phyloP scores from a whole-genome alignment of 495 filamentous ascomycete genomes.

The Penicillium nucicola region DNA sequence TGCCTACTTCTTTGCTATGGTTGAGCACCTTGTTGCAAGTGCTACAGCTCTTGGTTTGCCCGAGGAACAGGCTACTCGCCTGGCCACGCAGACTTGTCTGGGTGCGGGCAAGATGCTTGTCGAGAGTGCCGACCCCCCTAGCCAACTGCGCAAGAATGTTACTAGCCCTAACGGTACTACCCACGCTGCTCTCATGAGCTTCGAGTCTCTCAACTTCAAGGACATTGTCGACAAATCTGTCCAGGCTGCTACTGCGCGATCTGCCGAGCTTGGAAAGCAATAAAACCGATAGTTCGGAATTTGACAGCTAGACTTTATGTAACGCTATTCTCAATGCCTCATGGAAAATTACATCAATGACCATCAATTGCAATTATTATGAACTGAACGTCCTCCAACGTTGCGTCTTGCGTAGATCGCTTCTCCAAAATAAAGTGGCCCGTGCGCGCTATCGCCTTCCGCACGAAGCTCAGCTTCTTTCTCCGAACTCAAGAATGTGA shows the following conservation, averaged over 20 bases:
- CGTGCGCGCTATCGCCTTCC: slow-evolving; percentile 1
- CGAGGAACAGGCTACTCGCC: slow-evolving; percentile 37
- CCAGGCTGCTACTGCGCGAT: slow-evolving; percentile 32
- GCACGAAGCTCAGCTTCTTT: not conserved
- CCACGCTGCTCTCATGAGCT: slow-evolving; percentile 35
- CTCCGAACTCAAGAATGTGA: not conserved
- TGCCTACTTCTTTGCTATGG: slow-evolving; percentile 46
- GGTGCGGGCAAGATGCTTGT: slow-evolving; percentile 42
- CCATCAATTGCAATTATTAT: not conserved
- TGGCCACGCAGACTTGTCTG: slow-evolving; percentile 41
- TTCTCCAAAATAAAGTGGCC: not conserved
- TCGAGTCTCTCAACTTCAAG: slow-evolving; percentile 32
- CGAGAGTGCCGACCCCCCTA: slow-evolving; percentile 31
- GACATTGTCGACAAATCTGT: slow-evolving; percentile 39
- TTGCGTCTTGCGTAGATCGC: not conserved
- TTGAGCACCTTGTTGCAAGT: slow-evolving; percentile 38
- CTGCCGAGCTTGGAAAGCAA: slow-evolving; percentile 31
- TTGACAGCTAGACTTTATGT: no score
- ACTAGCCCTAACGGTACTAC: slow-evolving; percentile 45
- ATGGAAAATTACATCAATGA: not conserved
- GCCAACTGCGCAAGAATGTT: slow-evolving; percentile 42
- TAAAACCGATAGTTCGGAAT: no score
- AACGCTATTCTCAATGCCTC: no score
- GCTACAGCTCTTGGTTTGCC: slow-evolving; percentile 36
- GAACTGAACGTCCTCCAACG: not conserved